A percentile compares a stretch with the other conserved stretches of the same genome.
These are phyloP conservation scores for Alternaria sp. DNA, from an alignment of 2,329 filamentous ascomycete species.

Conservation along the genomic window DNA sequence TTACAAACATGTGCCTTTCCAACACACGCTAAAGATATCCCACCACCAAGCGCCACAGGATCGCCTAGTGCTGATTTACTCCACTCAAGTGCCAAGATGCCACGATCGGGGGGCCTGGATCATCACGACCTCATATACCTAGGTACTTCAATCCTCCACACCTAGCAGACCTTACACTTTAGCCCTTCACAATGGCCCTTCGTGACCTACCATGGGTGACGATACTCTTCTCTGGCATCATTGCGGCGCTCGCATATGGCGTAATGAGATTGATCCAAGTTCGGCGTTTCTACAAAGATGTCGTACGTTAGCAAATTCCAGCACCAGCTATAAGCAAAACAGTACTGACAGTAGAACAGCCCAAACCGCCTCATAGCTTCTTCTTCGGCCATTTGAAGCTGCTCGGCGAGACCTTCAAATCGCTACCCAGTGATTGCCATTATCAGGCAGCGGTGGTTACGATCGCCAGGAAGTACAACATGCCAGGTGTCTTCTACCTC, in stretches of 20 bases:
- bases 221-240: slow-evolving; percentile 11
- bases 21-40: neutral
- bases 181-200: slow-evolving; percentile 5
- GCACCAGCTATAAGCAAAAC: neutral
- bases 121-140: neutral
- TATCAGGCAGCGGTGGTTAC: slow-evolving; percentile 45
- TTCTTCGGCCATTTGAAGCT: slow-evolving; percentile 51
- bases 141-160: neutral
- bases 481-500: slow-evolving; percentile 51
- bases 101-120: neutral
- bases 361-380: slow-evolving; percentile 51
- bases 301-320: slow-evolving; percentile 18
- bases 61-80: neutral
- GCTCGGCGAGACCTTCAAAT: slow-evolving; percentile 44
- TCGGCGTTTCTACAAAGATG: slow-evolving; percentile 30
- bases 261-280: slow-evolving; percentile 25
- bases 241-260: slow-evolving; percentile 26
- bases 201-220: slow-evolving; percentile 19
- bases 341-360: slow-evolving; percentile 24
- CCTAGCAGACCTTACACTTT: neutral
- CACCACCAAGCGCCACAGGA: neutral
- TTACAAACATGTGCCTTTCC: neutral
- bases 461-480: slow-evolving; percentile 45
- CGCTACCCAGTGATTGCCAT: slow-evolving; percentile 45
- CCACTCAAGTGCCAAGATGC: neutral